Evolutionary conservation across 208 protist genomes (phyloP).

Genomic region (Trypanosoma rangeli): DNA sequence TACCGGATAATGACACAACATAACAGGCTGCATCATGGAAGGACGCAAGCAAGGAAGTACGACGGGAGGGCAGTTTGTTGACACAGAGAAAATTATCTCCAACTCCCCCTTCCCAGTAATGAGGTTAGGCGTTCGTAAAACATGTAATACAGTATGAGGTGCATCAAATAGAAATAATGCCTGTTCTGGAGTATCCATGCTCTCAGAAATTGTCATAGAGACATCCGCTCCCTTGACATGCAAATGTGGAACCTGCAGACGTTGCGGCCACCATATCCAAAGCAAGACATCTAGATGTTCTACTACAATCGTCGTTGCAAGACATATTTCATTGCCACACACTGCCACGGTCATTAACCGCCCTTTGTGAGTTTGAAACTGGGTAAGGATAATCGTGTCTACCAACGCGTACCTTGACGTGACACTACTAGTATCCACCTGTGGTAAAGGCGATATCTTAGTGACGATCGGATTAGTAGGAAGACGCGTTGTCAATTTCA

Average conservation of each 20-base stretch:
- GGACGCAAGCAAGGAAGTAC: conserved; percentile 60
- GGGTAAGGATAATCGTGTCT: conserved; percentile 24
- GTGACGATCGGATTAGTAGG: background rate
- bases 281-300: conserved; percentile 40
- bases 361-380: conserved; percentile 28
- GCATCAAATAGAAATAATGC: conserved; percentile 71
- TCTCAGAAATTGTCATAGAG: conserved; percentile 50
- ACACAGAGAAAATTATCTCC: conserved; percentile 52
- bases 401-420: conserved; percentile 20
- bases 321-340: conserved; percentile 21
- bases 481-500: background rate
- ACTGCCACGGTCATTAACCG: conserved; percentile 22
- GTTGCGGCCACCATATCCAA: conserved; percentile 75
- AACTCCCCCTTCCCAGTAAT: conserved; percentile 35
- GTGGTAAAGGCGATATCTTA: conserved; percentile 1
- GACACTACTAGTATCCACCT: background rate
- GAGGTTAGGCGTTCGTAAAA: conserved; percentile 58
- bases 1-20: conserved; percentile 63
- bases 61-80: conserved; percentile 41
- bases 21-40: conserved; percentile 50
- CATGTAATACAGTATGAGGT: conserved; percentile 28
- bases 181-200: conserved; percentile 24
- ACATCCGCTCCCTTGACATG: conserved; percentile 44
- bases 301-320: conserved; percentile 22
- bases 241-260: conserved; percentile 44